Conservation (phyloP, 352 stramenopile genomes). For the Globisporangium spinosum region DNA sequence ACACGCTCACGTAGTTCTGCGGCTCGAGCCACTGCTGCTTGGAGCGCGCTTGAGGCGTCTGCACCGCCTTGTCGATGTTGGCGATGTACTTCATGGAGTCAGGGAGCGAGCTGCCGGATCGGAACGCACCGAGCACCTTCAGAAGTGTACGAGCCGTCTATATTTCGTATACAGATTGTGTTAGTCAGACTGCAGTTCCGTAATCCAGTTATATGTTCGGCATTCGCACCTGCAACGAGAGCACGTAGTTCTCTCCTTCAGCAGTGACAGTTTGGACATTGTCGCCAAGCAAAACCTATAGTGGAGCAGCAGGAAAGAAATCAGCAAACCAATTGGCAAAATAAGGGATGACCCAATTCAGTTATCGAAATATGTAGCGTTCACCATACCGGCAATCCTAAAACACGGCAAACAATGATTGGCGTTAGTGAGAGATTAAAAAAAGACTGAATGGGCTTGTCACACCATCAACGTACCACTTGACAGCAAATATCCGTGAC, state of each 20-base stretch:
- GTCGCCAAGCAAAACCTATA: background rate
- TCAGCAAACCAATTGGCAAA: background rate
- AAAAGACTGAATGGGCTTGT: background rate
- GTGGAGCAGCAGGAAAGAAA: background rate
- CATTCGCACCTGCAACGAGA: background rate
- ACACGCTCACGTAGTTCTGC: constrained; percentile 25
- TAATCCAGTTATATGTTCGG: background rate
- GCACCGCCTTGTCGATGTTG: background rate
- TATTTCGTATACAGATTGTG: no score
- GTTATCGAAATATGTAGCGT: background rate
- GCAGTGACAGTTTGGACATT: background rate
- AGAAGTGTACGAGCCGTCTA: background rate
- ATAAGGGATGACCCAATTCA: background rate
- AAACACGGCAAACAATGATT: background rate
- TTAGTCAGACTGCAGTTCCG: no score
- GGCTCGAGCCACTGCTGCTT: background rate
- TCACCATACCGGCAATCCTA: background rate
- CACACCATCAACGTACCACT: background rate
- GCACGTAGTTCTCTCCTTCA: background rate
- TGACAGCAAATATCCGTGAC: background rate
- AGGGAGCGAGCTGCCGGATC: background rate
- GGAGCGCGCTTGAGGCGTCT: background rate
- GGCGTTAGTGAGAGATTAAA: background rate
- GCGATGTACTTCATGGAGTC: background rate
- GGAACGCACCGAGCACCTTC: background rate